A percentile compares a stretch with the other conserved stretches of the same genome.
phyloP scores from a whole-genome alignment of 2,329 filamentous ascomycete genomes.

The Knufia petricola region DNA sequence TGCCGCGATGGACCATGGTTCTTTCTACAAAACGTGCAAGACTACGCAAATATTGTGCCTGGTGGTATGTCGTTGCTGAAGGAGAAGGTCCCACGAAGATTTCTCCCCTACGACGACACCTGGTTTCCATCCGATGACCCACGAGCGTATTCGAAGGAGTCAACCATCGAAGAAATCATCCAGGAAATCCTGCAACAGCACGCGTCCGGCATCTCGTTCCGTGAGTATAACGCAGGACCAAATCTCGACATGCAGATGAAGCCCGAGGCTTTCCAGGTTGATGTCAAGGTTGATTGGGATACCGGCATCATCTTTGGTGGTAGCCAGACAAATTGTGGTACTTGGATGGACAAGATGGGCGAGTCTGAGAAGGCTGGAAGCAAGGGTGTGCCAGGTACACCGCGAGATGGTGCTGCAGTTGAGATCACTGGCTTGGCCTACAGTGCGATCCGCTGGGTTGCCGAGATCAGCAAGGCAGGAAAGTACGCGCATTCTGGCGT shows the following conservation, averaged over 20 bases:
- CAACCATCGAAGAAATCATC: constrained; percentile 77
- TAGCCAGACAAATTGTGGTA: constrained; percentile 89
- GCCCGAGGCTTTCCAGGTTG: constrained; percentile 81
- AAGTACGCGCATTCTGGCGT: constrained; percentile 67
- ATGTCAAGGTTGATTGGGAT: constrained; percentile 82
- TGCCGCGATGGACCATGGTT: constrained; percentile 97
- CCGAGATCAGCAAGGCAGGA: constrained; percentile 55
- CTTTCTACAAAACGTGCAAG: constrained; percentile 90
- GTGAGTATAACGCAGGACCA: constrained; percentile 87
- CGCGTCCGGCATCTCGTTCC: constrained; percentile 80
- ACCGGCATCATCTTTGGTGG: constrained; percentile 89
- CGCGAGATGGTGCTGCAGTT: constrained; percentile 85
- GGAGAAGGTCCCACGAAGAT: constrained; percentile 69
- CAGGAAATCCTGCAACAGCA: constrained; percentile 91
- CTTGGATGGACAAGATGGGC: constrained; percentile 99
- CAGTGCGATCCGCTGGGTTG: constrained; percentile 76
- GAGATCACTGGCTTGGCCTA: constrained; percentile 93
- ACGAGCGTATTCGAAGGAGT: constrained; percentile 75
- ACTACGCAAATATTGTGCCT: constrained; percentile 75
- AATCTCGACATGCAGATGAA: constrained; percentile 88
- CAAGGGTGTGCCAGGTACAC: constrained; percentile 92
- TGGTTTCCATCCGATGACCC: constrained; percentile 78
- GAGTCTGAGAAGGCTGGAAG: constrained; percentile 83
- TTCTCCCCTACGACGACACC: constrained; percentile 89
- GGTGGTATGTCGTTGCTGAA: constrained; percentile 64